Conservation (phyloP, 305 asterid species). For the Solanum chacoense region DNA sequence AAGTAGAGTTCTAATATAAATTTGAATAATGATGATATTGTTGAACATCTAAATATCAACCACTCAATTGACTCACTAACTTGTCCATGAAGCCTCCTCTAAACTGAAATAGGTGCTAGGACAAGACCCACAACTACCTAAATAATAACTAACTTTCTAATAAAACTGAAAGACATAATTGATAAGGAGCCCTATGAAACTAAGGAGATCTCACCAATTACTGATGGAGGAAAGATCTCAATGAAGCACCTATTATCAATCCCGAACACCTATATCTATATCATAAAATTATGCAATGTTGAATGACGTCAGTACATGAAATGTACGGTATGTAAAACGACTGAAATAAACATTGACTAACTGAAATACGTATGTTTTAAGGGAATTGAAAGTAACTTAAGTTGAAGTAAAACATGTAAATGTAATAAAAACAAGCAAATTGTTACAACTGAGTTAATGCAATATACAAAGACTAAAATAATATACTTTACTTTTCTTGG, state of each 20-base stretch:
- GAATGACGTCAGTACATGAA: background rate
- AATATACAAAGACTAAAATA: background rate
- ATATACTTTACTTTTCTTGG: background rate
- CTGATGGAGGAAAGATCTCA: too few species aligned
- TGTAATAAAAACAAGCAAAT: background rate
- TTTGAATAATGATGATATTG: background rate
- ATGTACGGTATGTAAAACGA: background rate
- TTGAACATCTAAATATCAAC: background rate
- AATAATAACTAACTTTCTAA: background rate
- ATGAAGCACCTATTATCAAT: too few species aligned
- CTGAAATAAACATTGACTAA: background rate
- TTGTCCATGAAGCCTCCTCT: background rate
- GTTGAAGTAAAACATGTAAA: background rate
- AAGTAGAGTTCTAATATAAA: background rate
- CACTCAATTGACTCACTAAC: background rate
- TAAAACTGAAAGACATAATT: too few species aligned
- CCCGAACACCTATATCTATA: background rate
- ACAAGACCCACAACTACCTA: background rate
- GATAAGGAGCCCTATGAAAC: background rate
- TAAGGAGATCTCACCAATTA: background rate
- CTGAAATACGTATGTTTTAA: background rate
- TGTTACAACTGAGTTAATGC: background rate
- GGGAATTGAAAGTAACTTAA: background rate
- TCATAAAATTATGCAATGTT: too few species aligned
- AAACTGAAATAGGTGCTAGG: background rate